Base-by-base conservation (phyloP, 495 filamentous ascomycete species). In the Aspergillus sclerotiicarbonarius region DNA sequence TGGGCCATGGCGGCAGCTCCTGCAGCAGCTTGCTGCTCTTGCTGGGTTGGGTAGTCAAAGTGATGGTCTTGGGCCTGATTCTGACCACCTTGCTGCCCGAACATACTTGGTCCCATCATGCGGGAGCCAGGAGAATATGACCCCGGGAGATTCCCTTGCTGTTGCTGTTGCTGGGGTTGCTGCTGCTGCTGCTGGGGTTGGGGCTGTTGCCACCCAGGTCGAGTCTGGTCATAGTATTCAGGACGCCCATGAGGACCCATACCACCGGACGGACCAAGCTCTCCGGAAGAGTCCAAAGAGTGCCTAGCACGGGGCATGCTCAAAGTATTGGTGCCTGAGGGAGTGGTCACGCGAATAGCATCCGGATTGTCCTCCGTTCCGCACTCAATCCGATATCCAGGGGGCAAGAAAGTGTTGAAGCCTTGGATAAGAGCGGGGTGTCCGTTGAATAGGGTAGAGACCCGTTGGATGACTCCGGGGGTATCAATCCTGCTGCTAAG, bases 401-500 rank as follows among this genome's bases (percentile, higher is more conserved):
- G 95, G 4, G 95, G 95, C 8, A 99, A 79, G 66, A 99, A 99
- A 0, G 95, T 99, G 64, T 99, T 99, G 73, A 99, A 99, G 0
- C 95, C 95, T 68, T 97, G 94, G 41, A 99, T 98, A 3, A 99
- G 83, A 62, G 90, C 92, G 13, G 95, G 95, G 69, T 99, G 92
- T 4, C 95, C 95, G 32, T 91, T 91, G 68, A 99, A 99, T 15
- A 99, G 82, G n/a, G 88, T 89, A 1, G 93, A 97, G 41, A 99
- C 95, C 37, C 95, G 87, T 62, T 94, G 93, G 62, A 99, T 99
- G 8, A 99, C 95, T 12, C 95, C 95, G 2, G 95, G 95, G 0
- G 95, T 99, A 69, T 99, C 92, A 67, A 99, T 99, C 8, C 90
- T 94, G 69, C 33, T 32, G 37, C 18, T 16, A 18, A 53, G 60